These are phyloP conservation scores for Acer saccharum DNA, from an alignment of 345 rosid species.

Conservation along the genomic window DNA sequence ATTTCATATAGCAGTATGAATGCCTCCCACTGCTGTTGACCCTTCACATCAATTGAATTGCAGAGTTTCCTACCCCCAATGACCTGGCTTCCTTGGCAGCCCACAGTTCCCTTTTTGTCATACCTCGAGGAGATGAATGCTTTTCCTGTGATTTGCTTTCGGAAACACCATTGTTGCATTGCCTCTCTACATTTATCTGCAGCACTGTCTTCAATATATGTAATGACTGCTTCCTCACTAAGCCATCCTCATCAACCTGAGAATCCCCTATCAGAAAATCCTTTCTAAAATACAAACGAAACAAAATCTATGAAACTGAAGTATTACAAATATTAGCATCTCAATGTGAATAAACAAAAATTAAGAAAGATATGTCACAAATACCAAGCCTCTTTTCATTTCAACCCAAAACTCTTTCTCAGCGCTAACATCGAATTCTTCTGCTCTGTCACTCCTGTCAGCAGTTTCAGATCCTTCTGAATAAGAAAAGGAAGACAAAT, in stretches of 20 bases:
- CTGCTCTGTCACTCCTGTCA: constrained; percentile 33
- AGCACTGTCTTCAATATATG: constrained; percentile 67
- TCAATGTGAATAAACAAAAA: constrained; percentile 19
- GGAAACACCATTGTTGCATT: constrained; percentile 23
- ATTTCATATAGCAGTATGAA: constrained; percentile 85
- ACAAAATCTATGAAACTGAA: constrained; percentile 9
- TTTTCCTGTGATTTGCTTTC: constrained; percentile 40
- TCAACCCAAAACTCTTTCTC: constrained; percentile 84
- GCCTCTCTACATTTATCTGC: constrained; percentile 43
- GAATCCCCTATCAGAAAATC: constrained; percentile 14
- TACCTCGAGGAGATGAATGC: constrained; percentile 43
- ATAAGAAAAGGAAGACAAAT: constrained; percentile 50
- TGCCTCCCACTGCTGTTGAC: constrained; percentile 82
- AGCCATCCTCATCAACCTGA: constrained; percentile 81
- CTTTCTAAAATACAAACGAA: constrained; percentile 12
- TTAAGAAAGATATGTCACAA: constrained; percentile 18
- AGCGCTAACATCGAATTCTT: constrained; percentile 59
- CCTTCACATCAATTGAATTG: constrained; percentile 47
- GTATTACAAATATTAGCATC: constrained; percentile 15
- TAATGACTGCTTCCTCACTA: constrained; percentile 87
- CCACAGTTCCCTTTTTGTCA: constrained; percentile 80
- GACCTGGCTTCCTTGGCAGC: constrained; percentile 93
- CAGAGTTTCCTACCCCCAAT: constrained; percentile 69
- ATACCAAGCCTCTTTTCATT: constrained; percentile 91
- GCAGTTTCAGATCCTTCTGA: constrained; percentile 33